A percentile compares a stretch with the other conserved stretches of the same genome.
phyloP scores from a whole-genome alignment of 2,329 filamentous ascomycete species.

The Nigrospora osmanthi region DNA sequence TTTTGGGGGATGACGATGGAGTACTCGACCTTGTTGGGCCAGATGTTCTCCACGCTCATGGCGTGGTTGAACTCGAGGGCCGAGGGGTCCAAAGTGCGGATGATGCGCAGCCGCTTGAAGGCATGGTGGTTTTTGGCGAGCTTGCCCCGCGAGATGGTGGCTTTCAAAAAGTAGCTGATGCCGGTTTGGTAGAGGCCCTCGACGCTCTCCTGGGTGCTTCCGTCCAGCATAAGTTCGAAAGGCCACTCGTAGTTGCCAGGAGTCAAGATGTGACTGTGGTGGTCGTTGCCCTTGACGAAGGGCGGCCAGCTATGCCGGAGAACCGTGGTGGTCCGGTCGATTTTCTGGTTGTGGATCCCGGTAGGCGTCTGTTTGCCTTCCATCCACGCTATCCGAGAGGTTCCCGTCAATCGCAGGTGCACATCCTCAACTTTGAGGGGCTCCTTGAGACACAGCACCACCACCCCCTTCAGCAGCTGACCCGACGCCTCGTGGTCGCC shows the following conservation, averaged over 20 bases:
- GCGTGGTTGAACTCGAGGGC: conserved; percentile 75
- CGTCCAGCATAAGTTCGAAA: conserved; percentile 67
- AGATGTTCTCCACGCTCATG: conserved; percentile 95
- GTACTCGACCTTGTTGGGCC: conserved; percentile 97
- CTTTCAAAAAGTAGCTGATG: conserved; percentile 86
- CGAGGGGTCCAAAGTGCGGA: conserved; percentile 68
- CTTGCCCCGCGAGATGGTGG: conserved; percentile 79
- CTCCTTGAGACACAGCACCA: conserved; percentile 66
- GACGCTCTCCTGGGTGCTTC: conserved; percentile 73
- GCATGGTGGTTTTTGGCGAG: conserved; percentile 80
- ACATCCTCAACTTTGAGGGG: conserved; percentile 66
- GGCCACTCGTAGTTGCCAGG: conserved; percentile 80
- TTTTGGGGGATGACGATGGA: conserved; percentile 90
- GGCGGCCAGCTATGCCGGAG: conserved; percentile 62
- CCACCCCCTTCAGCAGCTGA: conserved; percentile 63
- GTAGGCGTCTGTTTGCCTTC: conserved; percentile 36
- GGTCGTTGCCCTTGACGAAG: conserved; percentile 51
- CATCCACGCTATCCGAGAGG: conserved; percentile 60
- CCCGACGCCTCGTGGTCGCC: conserved; percentile 68
- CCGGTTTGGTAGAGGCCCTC: conserved; percentile 83
- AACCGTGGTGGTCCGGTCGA: conserved; percentile 52
- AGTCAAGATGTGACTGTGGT: conserved; percentile 50
- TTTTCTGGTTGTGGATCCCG: conserved; percentile 49
- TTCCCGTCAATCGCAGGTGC: conserved; percentile 62
- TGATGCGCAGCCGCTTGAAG: conserved; percentile 70